phyloP scores from a whole-genome alignment of 1,139 yeast species.

The Sugiyamaella xylanicola region DNA sequence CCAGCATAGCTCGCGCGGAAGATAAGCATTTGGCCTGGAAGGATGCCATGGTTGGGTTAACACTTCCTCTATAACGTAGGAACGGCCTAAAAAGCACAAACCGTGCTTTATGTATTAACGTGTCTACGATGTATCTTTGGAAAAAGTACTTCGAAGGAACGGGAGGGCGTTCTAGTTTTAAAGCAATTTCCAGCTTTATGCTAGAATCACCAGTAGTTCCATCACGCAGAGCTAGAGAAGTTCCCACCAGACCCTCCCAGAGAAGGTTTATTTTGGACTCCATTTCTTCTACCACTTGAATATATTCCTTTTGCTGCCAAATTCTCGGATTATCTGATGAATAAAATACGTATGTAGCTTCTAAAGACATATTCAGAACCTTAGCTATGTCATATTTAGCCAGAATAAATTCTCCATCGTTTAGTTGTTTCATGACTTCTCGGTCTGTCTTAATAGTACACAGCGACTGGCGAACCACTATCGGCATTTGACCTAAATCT shows the following conservation, averaged over 20 bases:
- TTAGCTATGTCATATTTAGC: slow-evolving; percentile 22
- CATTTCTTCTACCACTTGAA: slow-evolving; percentile 13
- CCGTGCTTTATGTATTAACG: slow-evolving; percentile 23
- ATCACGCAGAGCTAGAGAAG: slow-evolving; percentile 14
- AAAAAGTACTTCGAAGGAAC: slow-evolving; percentile 20
- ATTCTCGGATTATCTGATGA: slow-evolving; percentile 13
- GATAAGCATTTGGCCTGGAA: slow-evolving; percentile 22
- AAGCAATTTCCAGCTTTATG: slow-evolving; percentile 21
- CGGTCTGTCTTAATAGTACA: slow-evolving; percentile 10
- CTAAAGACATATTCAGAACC: slow-evolving; percentile 17
- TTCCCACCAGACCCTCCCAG: slow-evolving; percentile 13
- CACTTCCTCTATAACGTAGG: slow-evolving; percentile 14
- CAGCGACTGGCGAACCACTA: slow-evolving; percentile 20
- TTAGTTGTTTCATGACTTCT: slow-evolving; percentile 9
- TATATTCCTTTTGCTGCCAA: slow-evolving; percentile 4
- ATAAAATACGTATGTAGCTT: slow-evolving; percentile 21
- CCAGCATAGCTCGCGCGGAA: slow-evolving; percentile 23
- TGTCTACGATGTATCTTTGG: slow-evolving; percentile 25
- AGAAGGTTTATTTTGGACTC: slow-evolving; percentile 18
- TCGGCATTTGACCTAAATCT: slow-evolving; percentile 24
- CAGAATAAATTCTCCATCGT: slow-evolving; percentile 23
- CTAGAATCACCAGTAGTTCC: slow-evolving; percentile 17
- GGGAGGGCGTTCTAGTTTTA: slow-evolving; percentile 22
- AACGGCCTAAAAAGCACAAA: slow-evolving; percentile 24
- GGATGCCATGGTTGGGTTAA: slow-evolving; percentile 7